Evolutionary conservation across 1,284 basidiomycete species (phyloP), one percentile per base, ranked within the genome.

Genomic region (Porogramme epimiltina): DNA sequence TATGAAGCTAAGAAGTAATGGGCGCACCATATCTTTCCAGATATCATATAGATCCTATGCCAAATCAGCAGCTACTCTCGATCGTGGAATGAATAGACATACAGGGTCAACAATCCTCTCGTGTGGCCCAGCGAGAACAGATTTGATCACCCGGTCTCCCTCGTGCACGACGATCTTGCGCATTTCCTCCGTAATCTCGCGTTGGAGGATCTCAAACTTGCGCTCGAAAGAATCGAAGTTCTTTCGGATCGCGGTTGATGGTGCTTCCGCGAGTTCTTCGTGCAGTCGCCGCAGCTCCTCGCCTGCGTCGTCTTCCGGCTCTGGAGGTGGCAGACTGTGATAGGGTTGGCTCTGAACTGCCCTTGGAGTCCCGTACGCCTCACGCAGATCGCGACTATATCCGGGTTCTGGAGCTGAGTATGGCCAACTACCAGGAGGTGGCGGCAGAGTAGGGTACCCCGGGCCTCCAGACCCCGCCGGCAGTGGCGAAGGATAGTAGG

Each of bases 1-100:
- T 52, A 3, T 51, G 42, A 28, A 24, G 18, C 28, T n/a, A n/a
- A n/a, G n/a, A 13, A 8, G 28, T 31, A 31, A 13, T 8, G 28
- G 4, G 39, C 60, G 1, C 10, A 70, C 68, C 66, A 69, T 70
- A 3, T 70, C 64, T 33, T 61, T 63, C 68, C 68, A 69, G 4
- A 68, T 52, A 3, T 47, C 49, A 33, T 62, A 55, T 3, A 62
- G 42, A 8, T 56, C 55, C 61, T 62, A 16, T 2, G 44, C 19
- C 22, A n/a, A 16, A 36, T 15, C 15, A 19, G 9, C 18, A 13
- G 19, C 11, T 13, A 57, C 26, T 43, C 8, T 24, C 28, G 31
- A 8, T 47, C 22, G 24, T 42, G 36, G 24, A 42, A 18, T 3
- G n/a, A 6, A 5, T 15, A 11, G n/a, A 47, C 49, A 19, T 42